Percentiles rank a stretch among this genome's conserved stretches.
Conservation (phyloP, 2,329 filamentous ascomycete genomes). For the Penicillium sclerotiorum region DNA sequence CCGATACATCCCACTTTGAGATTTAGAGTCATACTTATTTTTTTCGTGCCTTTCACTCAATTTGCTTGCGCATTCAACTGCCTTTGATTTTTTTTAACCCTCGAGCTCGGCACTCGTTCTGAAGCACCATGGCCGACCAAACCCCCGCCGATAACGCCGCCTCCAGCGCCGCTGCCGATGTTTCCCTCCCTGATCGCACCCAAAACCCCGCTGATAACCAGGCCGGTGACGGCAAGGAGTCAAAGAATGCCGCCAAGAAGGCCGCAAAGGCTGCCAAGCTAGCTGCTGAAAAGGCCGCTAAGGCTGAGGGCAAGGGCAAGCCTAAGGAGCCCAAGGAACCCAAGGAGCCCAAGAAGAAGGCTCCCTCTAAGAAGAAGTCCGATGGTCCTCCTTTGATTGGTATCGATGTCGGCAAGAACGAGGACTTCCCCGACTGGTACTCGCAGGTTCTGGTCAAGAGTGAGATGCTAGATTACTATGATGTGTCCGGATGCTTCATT, state of each 20-base stretch:
- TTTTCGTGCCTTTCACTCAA: slow-evolving; percentile 3
- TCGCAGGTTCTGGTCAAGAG: slow-evolving; percentile 96
- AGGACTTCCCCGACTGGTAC: slow-evolving; percentile 94
- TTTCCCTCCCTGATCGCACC: slow-evolving; percentile 45
- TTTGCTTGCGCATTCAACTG: slow-evolving; percentile 18
- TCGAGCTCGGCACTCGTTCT: slow-evolving; percentile 13
- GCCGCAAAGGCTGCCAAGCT: slow-evolving; percentile 52
- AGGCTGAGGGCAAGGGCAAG: slow-evolving; percentile 36
- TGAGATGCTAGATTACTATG: slow-evolving; percentile 85
- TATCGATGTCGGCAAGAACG: slow-evolving; percentile 81
- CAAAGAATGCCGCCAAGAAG: slow-evolving; percentile 51
- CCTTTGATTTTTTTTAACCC: slow-evolving; percentile 15
- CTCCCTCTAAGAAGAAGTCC: slow-evolving; percentile 55
- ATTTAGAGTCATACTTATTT: slow-evolving; percentile 26
- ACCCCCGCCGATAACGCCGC: slow-evolving; percentile 30
- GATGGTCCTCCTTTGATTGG: slow-evolving; percentile 73
- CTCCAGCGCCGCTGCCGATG: slow-evolving; percentile 32
- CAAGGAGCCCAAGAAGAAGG: slow-evolving; percentile 46
- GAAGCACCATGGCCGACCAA: slow-evolving; percentile 36
- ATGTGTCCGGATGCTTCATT: slow-evolving; percentile 89
- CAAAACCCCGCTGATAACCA: slow-evolving; percentile 41
- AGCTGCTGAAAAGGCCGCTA: slow-evolving; percentile 44
- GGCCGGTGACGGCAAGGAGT: slow-evolving; percentile 21
- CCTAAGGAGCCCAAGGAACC: not conserved
- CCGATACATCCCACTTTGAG: slow-evolving; percentile 45